Conservation (phyloP, 1,284 basidiomycete species). For the Leccinum pallidistipes region DNA sequence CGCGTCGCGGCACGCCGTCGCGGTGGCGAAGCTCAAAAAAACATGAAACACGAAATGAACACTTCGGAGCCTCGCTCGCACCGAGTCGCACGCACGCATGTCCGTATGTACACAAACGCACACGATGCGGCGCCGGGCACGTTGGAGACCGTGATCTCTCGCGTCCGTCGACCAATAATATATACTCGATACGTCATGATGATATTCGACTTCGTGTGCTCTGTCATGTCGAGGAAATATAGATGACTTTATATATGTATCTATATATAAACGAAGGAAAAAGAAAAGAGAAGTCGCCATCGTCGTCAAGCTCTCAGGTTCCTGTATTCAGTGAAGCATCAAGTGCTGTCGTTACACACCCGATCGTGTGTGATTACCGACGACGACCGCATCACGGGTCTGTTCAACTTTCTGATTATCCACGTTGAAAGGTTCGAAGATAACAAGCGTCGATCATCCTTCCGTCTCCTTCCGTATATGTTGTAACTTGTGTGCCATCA, state of each 20-base stretch:
- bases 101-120: background rate
- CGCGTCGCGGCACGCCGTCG: background rate
- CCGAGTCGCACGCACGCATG: background rate
- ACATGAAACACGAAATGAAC: slow-evolving; percentile 1
- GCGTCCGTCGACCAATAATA: background rate
- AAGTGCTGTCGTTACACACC: background rate
- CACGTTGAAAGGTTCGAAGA: background rate
- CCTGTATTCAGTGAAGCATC: background rate
- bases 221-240: background rate
- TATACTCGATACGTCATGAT: background rate
- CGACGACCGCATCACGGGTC: background rate
- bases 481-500: background rate
- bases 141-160: background rate
- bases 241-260: background rate
- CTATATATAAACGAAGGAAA: background rate
- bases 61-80: background rate
- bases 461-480: background rate
- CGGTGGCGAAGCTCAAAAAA: background rate
- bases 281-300: background rate
- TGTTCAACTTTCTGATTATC: background rate
- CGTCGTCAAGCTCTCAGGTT: background rate
- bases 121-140: background rate
- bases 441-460: background rate
- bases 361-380: background rate
- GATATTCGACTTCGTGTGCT: background rate